Evolutionary conservation across 179 eudicot species (phyloP), one percentile per base, ranked within the genome.

Genomic region (Nepenthes alata): DNA sequence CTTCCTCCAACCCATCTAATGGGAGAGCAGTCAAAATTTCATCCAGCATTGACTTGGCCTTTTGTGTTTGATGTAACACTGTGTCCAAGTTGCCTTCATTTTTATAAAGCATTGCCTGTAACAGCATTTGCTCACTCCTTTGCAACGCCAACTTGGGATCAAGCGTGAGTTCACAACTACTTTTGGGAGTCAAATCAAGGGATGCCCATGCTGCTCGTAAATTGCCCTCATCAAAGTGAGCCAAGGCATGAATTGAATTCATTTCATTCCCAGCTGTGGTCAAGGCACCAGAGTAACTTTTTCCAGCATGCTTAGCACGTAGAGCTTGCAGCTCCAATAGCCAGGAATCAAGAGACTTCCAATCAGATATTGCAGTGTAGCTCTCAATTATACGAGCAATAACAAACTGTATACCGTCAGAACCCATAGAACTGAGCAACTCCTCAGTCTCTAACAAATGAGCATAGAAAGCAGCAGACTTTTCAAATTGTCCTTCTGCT

Each of bases 111-210:
- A 94, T 75, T 44, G 96, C 96, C 79, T 94, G 99, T 79, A 94
- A 84, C 69, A 94, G 95, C 97, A 94, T 87, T 75, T 94, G 99
- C 72, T 94, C 99, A 64, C 99, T 94, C 79, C 99, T 85, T 72
- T 85, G 97, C 79, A 94, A 70, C 57, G 96, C 99, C 74, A 87
- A 63, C 75, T 78, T 87, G 52, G 99, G 99, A 81, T 94, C 96
- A 59, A 90, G 91, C 34, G 99, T 84, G 70, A 87, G 96, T 71
- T 90, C 95, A 67, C 76, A 79, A 80, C 97, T 87, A 70, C 97
- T 87, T 84, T 94, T 90, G 51, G 95, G 89, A 55, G 99, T 94
- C 85, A 94, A 78, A 77, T 90, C 99, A 63, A 94, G 85, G 70
- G 77, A 90, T 7, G 96, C 82, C 96, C 97, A 91, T 57, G 97